phyloP scores from a whole-genome alignment of 208 protist species.

The Leishmania braziliensis region DNA sequence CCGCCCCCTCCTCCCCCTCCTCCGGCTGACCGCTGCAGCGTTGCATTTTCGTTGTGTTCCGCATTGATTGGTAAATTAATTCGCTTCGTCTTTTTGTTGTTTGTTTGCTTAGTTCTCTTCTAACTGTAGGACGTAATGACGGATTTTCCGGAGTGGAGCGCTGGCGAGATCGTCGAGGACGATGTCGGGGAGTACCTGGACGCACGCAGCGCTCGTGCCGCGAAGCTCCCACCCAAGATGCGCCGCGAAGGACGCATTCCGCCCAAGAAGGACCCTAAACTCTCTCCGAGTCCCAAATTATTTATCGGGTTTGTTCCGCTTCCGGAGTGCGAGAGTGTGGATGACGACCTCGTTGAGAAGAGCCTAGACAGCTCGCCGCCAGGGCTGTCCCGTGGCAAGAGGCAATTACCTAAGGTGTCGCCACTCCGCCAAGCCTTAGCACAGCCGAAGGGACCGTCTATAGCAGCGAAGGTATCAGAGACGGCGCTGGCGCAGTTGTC shows the following conservation, averaged over 20 bases:
- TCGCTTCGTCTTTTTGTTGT: not conserved
- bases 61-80: not conserved
- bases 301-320: slow-evolving; percentile 15
- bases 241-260: not conserved
- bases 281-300: slow-evolving; percentile 16
- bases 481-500: not conserved
- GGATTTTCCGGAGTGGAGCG: slow-evolving; percentile 29
- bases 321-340: slow-evolving; percentile 28
- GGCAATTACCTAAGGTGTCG: not conserved
- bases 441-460: not conserved
- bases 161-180: slow-evolving; percentile 49
- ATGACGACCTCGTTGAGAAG: slow-evolving; percentile 25
- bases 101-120: not conserved
- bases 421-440: not conserved
- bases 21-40: too few species aligned
- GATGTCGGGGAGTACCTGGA: slow-evolving; percentile 43
- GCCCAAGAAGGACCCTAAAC: slow-evolving; percentile 4
- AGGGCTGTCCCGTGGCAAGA: slow-evolving; percentile 2
- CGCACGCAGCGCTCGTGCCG: slow-evolving; percentile 16
- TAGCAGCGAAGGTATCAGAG: not conserved
- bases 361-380: slow-evolving; percentile 7
- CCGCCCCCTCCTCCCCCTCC: too few species aligned
- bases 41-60: not conserved
- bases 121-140: not conserved
- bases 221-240: slow-evolving; percentile 28